These are phyloP conservation scores for Tylopilus sp. DNA, from an alignment of 768 basidiomycete species.

Conservation along the genomic window DNA sequence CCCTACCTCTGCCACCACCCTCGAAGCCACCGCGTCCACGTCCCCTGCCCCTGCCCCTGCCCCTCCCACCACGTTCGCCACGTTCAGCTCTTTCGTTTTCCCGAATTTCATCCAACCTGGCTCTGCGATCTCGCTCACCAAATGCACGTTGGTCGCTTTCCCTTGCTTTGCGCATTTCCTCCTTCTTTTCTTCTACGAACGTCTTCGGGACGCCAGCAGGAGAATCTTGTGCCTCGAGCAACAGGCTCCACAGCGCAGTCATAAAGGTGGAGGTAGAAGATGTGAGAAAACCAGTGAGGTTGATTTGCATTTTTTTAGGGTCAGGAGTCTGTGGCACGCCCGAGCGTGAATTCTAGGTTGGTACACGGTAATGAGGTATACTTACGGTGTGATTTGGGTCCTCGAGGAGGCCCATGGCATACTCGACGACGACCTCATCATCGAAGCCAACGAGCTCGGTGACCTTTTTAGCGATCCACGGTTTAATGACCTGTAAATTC, in stretches of 20 bases:
- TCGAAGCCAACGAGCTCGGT: constrained; percentile 89
- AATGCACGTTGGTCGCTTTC: constrained; percentile 62
- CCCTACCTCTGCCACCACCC: constrained; percentile 48
- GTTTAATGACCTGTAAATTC: constrained; percentile 85
- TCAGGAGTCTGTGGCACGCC: constrained; percentile 65
- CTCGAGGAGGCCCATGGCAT: constrained; percentile 92
- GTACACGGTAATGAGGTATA: not conserved
- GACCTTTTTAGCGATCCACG: constrained; percentile 95
- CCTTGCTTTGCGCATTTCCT: constrained; percentile 74
- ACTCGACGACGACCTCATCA: constrained; percentile 96
- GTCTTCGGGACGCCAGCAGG: constrained; percentile 86
- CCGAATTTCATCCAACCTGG: constrained; percentile 64
- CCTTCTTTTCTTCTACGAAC: constrained; percentile 90
- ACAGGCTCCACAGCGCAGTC: constrained; percentile 81
- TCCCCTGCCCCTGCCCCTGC: constrained; percentile 59
- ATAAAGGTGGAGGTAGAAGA: constrained; percentile 86
- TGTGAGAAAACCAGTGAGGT: constrained; percentile 88
- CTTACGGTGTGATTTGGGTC: constrained; percentile 79
- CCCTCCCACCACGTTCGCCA: constrained; percentile 43
- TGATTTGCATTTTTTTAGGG: constrained; percentile 94
- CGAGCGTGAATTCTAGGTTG: not conserved
- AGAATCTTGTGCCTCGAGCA: constrained; percentile 91
- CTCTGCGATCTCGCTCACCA: constrained; percentile 68
- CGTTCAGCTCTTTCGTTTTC: constrained; percentile 52
- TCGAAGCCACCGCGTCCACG: constrained; percentile 48